These are phyloP conservation scores for Fusarium penzigii DNA, from an alignment of 2,329 filamentous ascomycete species.

Conservation along the genomic window DNA sequence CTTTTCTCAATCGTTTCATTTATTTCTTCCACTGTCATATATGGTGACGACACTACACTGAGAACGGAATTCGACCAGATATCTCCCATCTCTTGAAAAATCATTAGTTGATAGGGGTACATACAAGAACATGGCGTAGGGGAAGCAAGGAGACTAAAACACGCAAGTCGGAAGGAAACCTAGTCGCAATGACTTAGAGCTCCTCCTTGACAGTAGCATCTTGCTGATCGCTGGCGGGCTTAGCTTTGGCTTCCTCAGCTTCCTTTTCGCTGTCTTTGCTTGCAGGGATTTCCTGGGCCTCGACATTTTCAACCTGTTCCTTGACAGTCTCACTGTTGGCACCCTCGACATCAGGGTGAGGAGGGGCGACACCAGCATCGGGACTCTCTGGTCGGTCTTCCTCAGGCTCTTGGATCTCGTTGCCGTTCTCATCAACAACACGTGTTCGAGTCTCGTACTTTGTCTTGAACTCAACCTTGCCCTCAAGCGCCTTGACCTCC, in stretches of 20 bases:
- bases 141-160: not conserved
- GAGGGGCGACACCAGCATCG: slow-evolving; percentile 51
- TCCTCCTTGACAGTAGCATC: slow-evolving; percentile 52
- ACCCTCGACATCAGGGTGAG: slow-evolving; percentile 63
- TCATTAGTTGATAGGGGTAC: slow-evolving; percentile 30
- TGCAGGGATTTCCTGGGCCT: slow-evolving; percentile 44
- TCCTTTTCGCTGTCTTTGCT: slow-evolving; percentile 62
- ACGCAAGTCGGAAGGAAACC: not conserved
- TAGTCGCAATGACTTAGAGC: slow-evolving; percentile 28
- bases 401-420: slow-evolving; percentile 62
- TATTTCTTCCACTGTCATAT: slow-evolving; percentile 4
- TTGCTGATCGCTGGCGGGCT: slow-evolving; percentile 64
- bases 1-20: not conserved
- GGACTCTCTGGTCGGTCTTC: slow-evolving; percentile 41
- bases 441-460: slow-evolving; percentile 93
- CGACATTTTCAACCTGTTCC: slow-evolving; percentile 37
- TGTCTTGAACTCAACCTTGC: slow-evolving; percentile 94
- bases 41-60: too few species aligned
- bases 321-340: slow-evolving; percentile 59
- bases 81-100: slow-evolving; percentile 20
- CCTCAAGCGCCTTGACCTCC: slow-evolving; percentile 80
- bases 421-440: slow-evolving; percentile 76
- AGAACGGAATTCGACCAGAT: slow-evolving; percentile 2
- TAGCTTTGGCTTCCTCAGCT: slow-evolving; percentile 54
- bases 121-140: slow-evolving; percentile 9